Conservation (phyloP, 345 rosid genomes). For the Noccaea bulbosa region DNA sequence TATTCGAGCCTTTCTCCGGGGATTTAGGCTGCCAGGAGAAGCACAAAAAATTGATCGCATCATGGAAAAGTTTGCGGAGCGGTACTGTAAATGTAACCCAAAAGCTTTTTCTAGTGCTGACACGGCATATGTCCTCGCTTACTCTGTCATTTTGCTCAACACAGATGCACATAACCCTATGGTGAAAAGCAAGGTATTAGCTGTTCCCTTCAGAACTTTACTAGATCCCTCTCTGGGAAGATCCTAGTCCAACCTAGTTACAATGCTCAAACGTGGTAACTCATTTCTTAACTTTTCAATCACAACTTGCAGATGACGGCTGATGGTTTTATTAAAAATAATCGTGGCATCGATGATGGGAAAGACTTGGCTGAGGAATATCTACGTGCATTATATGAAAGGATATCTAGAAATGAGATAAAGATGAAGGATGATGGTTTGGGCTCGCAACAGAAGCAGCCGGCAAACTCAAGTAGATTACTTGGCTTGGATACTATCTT, state of each 20-base stretch:
- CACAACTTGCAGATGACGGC: constrained; percentile 87
- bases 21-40: constrained; percentile 98
- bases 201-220: constrained; percentile 18
- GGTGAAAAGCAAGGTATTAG: constrained; percentile 94
- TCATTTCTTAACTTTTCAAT: constrained; percentile 22
- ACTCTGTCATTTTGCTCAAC: constrained; percentile 95
- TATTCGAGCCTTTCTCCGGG: constrained; percentile 77
- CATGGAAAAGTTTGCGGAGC: constrained; percentile 98
- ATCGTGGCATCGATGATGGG: constrained; percentile 98
- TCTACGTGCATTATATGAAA: constrained; percentile 83
- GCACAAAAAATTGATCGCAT: constrained; percentile 99
- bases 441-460: constrained; percentile 79
- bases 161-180: constrained; percentile 98
- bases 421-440: constrained; percentile 96
- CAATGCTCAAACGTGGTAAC: constrained; percentile 15
- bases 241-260: constrained; percentile 31
- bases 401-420: constrained; percentile 95
- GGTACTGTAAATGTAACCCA: constrained; percentile 96
- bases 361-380: constrained; percentile 94
- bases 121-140: constrained; percentile 98
- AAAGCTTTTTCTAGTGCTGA: constrained; percentile 94
- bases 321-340: constrained; percentile 95
- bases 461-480: constrained; percentile 74
- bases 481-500: constrained; percentile 90
- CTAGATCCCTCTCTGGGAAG: constrained; percentile 13